Conservation (phyloP, 192 early-diverging fungal species). For the Helicostylum pulchrum region DNA sequence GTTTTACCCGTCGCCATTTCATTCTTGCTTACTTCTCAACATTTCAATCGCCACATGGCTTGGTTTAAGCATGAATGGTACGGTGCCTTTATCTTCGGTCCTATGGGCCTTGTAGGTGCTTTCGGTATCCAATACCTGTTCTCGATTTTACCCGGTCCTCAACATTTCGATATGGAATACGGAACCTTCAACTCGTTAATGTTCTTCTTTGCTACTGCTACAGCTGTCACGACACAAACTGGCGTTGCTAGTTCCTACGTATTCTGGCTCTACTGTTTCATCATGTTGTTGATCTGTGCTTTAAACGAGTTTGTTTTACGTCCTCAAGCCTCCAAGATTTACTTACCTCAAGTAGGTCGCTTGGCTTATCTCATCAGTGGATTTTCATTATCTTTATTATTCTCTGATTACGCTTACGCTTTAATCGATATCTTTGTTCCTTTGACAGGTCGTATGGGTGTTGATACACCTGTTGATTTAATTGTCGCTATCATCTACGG, state of each 20-base stretch:
- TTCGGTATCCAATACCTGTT: conserved; percentile 37
- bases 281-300: conserved; percentile 23
- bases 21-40: conserved; percentile 17
- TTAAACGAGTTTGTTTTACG: conserved; percentile 35
- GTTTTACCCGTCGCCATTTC: conserved; percentile 30
- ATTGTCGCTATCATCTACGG: conserved; percentile 60
- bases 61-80: conserved; percentile 64
- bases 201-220: conserved; percentile 17
- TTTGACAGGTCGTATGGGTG: conserved; percentile 64
- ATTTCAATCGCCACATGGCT: conserved; percentile 43
- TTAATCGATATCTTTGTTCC: conserved; percentile 65
- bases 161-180: conserved; percentile 37
- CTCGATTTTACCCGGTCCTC: conserved; percentile 26
- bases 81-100: conserved; percentile 48
- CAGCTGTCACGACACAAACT: conserved; percentile 21
- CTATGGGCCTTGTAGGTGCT: conserved; percentile 40
- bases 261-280: conserved; percentile 37
- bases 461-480: conserved; percentile 60
- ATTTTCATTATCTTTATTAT: conserved; percentile 31
- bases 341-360: conserved; percentile 16
- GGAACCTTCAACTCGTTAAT: conserved; percentile 24
- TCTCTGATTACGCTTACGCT: conserved; percentile 37
- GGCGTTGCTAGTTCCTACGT: conserved; percentile 47
- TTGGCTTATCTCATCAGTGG: conserved; percentile 37
- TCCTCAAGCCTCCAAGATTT: conserved; percentile 18